phyloP scores from a whole-genome alignment of 2,329 filamentous ascomycete genomes.

The Aureobasidium zeae region DNA sequence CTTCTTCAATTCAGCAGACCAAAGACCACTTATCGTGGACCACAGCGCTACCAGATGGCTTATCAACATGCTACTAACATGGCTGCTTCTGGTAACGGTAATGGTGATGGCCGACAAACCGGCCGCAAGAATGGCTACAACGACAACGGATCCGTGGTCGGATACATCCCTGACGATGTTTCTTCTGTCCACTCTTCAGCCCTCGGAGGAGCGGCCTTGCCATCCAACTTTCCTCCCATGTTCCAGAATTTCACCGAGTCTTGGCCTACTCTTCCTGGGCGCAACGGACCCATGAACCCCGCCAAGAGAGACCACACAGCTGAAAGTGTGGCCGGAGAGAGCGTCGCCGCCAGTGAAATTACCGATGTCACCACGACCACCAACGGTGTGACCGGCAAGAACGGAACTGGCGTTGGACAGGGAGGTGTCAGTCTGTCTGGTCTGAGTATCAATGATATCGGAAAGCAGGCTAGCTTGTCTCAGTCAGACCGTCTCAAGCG shows the following conservation, averaged over 20 bases:
- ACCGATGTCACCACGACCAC: constrained; percentile 74
- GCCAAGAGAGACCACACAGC: constrained; percentile 39
- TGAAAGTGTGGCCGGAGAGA: constrained; percentile 76
- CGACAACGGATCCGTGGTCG: constrained; percentile 81
- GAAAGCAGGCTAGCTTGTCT: constrained; percentile 63
- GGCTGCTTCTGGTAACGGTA: constrained; percentile 37
- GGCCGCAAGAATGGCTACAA: constrained; percentile 43
- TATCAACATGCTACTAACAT: constrained; percentile 58
- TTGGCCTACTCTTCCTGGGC: constrained; percentile 69
- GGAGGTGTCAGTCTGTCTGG: constrained; percentile 84
- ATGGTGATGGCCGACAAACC: constrained; percentile 31
- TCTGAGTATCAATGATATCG: constrained; percentile 61
- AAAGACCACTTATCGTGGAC: constrained; percentile 82
- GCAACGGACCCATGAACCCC: constrained; percentile 49
- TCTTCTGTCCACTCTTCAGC: constrained; percentile 93
- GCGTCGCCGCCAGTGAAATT: constrained; percentile 80
- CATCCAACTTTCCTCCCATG: constrained; percentile 82
- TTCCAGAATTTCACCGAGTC: constrained; percentile 87
- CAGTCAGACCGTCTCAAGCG: constrained; percentile 89
- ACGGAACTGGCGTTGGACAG: constrained; percentile 53
- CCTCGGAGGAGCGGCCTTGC: constrained; percentile 54
- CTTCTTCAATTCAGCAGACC: constrained; percentile 90
- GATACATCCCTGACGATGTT: constrained; percentile 94
- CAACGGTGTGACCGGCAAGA: constrained; percentile 48
- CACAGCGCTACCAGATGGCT: constrained; percentile 76